Evolutionary conservation across 352 stramenopile species (phyloP).

Genomic region (Pythium dissimile): DNA sequence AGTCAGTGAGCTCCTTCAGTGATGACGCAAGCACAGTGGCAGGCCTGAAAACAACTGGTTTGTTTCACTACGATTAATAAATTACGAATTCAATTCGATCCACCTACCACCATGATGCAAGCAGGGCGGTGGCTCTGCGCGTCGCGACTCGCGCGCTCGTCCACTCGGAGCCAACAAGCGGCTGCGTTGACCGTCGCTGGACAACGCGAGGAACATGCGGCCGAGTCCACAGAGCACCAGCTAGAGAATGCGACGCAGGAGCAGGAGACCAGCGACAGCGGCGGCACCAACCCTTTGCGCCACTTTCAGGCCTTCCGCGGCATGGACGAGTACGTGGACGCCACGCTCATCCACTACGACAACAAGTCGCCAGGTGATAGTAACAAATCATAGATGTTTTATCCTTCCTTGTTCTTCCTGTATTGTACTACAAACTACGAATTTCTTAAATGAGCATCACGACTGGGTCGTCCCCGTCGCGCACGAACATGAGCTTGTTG

Average conservation of each 20-base stretch:
- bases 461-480: slow-evolving; percentile 71
- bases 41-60: neutral
- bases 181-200: too few species aligned
- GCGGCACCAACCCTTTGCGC: slow-evolving; percentile 27
- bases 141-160: neutral
- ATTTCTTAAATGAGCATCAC: slow-evolving; percentile 82
- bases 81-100: too few species aligned
- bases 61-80: neutral
- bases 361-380: slow-evolving; percentile 16
- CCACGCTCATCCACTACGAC: slow-evolving; percentile 64
- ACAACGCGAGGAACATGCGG: neutral
- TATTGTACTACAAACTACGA: slow-evolving; percentile 23
- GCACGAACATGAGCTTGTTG: slow-evolving; percentile 91
- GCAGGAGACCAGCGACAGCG: neutral
- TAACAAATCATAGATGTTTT: neutral
- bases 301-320: slow-evolving; percentile 62
- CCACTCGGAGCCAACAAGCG: too few species aligned
- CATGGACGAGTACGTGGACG: slow-evolving; percentile 73
- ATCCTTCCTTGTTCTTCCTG: neutral
- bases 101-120: neutral
- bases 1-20: neutral
- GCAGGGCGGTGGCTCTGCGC: neutral
- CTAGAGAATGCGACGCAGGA: neutral
- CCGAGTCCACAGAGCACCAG: neutral
- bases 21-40: slow-evolving; percentile 6